Base-by-base conservation (phyloP, 1,284 basidiomycete species). In the Boletus smithii region DNA sequence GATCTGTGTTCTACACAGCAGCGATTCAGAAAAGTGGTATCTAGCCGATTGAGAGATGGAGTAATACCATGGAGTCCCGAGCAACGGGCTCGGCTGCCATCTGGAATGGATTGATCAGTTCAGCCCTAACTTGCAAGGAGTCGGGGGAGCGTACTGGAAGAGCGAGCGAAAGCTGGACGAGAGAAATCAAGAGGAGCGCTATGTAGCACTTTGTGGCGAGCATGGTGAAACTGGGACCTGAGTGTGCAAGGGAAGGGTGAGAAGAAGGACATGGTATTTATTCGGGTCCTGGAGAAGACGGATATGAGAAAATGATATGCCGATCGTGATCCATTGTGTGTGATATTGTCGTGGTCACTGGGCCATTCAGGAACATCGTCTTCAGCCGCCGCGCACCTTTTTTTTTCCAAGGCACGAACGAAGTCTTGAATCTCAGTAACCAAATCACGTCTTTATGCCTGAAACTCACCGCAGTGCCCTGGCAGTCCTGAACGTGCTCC, bases 321-420 rank as follows among this genome's bases (percentile, higher is more conserved):
- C 41, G 53, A 51, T 62, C 48, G 40, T 46, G 54, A 48, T 48
- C 50, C 53, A 59, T 49, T 36, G 45, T 42, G 31, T 29, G 46
- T n/a, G n/a, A 33, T 33, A 33, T 35, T 43, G 40, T 53, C 36
- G 50, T 41, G 57, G 61, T 49, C 49, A 57, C 42, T 48, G 49
- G 48, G 35, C 42, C 22, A 38, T 44, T 39, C 56, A 60, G 63
- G 63, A 56, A 62, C 60, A 41, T 16, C n/a, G 23, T 36, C 53
- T 60, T 56, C 53, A 49, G 48, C 53, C 60, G 62, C 60, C 63
- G 44, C 18, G 38, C 45, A 45, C 46, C 36, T 55, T 47, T 61
- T 57, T 42, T 46, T 61, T 57, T 42, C 5, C n/a, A 33, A 33
- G 31, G 31, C 31, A 33, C 31, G 6, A 33, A 10, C 31, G 57